Conservation (phyloP, 2,329 filamentous ascomycete genomes). For the Alternaria alternata region DNA sequence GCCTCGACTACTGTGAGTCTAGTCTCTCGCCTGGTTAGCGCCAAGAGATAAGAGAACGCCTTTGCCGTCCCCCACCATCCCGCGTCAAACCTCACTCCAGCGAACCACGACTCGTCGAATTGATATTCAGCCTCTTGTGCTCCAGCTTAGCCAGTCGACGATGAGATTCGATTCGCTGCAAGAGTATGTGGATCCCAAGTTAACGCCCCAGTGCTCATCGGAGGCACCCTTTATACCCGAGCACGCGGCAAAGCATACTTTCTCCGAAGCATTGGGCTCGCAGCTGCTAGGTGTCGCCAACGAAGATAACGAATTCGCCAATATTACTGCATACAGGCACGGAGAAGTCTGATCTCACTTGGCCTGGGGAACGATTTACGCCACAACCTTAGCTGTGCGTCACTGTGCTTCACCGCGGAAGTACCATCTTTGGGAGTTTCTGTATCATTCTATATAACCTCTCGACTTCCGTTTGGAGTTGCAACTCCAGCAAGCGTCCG, state of each 20-base stretch:
- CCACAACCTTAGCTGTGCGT: conserved; percentile 36
- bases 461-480: conserved; percentile 23
- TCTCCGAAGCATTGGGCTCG: conserved; percentile 23
- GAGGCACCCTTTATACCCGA: conserved; percentile 15
- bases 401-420: conserved; percentile 47
- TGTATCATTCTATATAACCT: conserved; percentile 37
- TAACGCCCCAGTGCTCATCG: conserved; percentile 30
- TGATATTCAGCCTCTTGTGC: conserved; percentile 25
- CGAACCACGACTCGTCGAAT: conserved; percentile 27
- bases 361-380: conserved; percentile 30
- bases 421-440: conserved; percentile 30
- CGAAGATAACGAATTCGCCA: conserved; percentile 41
- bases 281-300: conserved; percentile 19
- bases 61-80: conserved; percentile 44
- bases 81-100: conserved; percentile 29
- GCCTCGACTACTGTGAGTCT: conserved; percentile 23
- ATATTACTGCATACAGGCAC: conserved; percentile 22
- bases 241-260: conserved; percentile 22
- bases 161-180: conserved; percentile 21
- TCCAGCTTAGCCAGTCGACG: conserved; percentile 7
- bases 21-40: conserved; percentile 30
- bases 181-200: conserved; percentile 13
- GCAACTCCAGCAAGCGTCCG: conserved; percentile 27
- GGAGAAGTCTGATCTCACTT: conserved; percentile 36
- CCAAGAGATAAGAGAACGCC: conserved; percentile 50